Evolutionary conservation across 202 grass and related monocot genomes (phyloP), one percentile per base, ranked within the genome.

Genomic region (Hordeum pubiflorum): DNA sequence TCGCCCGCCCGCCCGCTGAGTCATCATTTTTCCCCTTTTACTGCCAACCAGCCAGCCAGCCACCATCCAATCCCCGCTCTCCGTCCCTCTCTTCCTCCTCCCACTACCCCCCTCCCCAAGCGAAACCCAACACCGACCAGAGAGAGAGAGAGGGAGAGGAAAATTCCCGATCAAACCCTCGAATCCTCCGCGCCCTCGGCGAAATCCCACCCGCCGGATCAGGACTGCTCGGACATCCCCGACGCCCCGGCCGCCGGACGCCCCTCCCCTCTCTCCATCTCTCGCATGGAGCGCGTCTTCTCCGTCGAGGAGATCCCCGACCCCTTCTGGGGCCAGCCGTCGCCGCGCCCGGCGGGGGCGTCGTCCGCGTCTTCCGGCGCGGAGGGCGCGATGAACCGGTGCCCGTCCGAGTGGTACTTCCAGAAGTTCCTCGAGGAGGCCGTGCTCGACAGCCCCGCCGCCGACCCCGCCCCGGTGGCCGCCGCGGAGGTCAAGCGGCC

Each of bases 391-490:
- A 87, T 97, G 89, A 94, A 80, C 84, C 74, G 91, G 48, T 90
- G 83, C 83, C 48, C 89, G 64, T 94, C 94, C 13, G 94, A 94
- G 77, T 94, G 94, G 94, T 89, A 81, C 75, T 87, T 97, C 81
- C 89, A 97, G 89, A 94, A 92, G 86, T 97, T 97, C 68, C 86
- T 94, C n/a, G 89, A 97, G 82, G 89, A 92, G 82, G 89, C 85
- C 7, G 84, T 87, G 64, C 81, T 83, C 80, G 83, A 83, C 58
- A 87, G 80, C 87, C 88, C 84, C 4, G 79, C 29, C 23, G 23
- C 8, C 14, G 38, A 43, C 39, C 84, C 83, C 34, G 50, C 6
- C 55, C 72, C 83, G 2, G 66, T 58, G 8, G 2, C 29, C 44
- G 86, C 33, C 6, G 5, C 69, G 48, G 78, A 87, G 65, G 69